phyloP scores from a whole-genome alignment of 2,329 filamentous ascomycete genomes.

The Talaromyces sp. region DNA sequence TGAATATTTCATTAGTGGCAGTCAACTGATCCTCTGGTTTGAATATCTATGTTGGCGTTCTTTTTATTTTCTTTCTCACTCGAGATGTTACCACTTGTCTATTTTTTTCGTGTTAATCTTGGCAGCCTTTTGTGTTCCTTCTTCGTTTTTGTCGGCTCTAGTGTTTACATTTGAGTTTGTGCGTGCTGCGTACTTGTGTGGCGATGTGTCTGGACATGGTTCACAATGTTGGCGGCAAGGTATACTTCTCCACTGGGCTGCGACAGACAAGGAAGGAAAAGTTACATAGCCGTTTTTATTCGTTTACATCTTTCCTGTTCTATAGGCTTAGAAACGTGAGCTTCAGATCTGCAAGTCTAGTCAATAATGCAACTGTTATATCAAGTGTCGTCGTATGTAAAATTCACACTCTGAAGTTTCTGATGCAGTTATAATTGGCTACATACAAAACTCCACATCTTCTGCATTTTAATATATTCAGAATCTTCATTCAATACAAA shows the following conservation, averaged over 20 bases:
- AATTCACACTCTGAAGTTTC: too few relatives aligned
- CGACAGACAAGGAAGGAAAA: background rate
- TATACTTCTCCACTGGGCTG: background rate
- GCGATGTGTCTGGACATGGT: background rate
- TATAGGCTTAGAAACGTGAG: slow-evolving; percentile 1
- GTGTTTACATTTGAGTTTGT: background rate
- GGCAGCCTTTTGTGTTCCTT: slow-evolving; percentile 8
- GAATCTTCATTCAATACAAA: too few relatives aligned
- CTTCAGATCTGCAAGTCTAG: background rate
- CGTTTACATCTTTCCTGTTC: slow-evolving; percentile 1
- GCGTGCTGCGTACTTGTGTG: background rate
- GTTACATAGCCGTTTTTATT: slow-evolving; percentile 1
- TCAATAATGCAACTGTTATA: background rate
- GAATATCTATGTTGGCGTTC: slow-evolving; percentile 16
- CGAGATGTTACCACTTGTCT: slow-evolving; percentile 9
- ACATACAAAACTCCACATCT: background rate
- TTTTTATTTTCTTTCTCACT: slow-evolving; percentile 12
- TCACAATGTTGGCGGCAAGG: background rate
- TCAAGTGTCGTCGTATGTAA: background rate
- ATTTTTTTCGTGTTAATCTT: slow-evolving; percentile 12
- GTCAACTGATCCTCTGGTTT: slow-evolving; percentile 4
- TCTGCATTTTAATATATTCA: too few relatives aligned
- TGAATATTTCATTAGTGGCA: slow-evolving; percentile 9
- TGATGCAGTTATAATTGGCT: too few relatives aligned
- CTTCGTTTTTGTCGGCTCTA: background rate